Percentiles rank a stretch among this genome's conserved stretches.
Conservation (phyloP, 441 rosid genomes). For the Adansonia rubrostipa region DNA sequence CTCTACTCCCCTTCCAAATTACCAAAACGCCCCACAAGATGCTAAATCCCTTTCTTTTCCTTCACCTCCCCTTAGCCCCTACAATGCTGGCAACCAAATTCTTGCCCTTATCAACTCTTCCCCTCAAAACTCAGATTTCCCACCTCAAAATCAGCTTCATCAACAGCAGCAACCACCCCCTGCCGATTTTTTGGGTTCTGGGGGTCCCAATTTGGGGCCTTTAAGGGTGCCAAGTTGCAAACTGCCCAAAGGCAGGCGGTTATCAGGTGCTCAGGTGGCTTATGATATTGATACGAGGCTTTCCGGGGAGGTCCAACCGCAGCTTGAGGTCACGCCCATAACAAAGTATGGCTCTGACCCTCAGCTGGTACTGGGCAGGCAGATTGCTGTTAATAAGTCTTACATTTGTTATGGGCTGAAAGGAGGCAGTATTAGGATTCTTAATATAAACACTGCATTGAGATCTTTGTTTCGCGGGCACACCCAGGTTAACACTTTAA, state of each 20-base stretch:
- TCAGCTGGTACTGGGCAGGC: constrained; percentile 73
- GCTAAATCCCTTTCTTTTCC: constrained; percentile 48
- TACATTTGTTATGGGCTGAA: constrained; percentile 91
- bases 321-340: constrained; percentile 75
- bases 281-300: constrained; percentile 56
- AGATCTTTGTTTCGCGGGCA: constrained; percentile 86
- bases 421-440: constrained; percentile 82
- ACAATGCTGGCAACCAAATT: constrained; percentile 64
- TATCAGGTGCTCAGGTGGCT: constrained; percentile 49
- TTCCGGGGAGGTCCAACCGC: constrained; percentile 59
- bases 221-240: constrained; percentile 49
- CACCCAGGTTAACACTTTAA: constrained; percentile 55
- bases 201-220: constrained; percentile 36
- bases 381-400: constrained; percentile 80
- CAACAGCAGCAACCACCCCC: constrained; percentile 33
- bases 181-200: constrained; percentile 36
- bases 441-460: constrained; percentile 83
- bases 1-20: constrained; percentile 37
- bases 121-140: constrained; percentile 23
- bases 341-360: constrained; percentile 86
- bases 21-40: constrained; percentile 7
- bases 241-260: constrained; percentile 55
- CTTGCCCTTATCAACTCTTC: constrained; percentile 64
- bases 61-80: constrained; percentile 51
- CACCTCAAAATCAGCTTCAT: constrained; percentile 30